Conservation (phyloP, 129 eudicot species). For the Tagetes patula region DNA sequence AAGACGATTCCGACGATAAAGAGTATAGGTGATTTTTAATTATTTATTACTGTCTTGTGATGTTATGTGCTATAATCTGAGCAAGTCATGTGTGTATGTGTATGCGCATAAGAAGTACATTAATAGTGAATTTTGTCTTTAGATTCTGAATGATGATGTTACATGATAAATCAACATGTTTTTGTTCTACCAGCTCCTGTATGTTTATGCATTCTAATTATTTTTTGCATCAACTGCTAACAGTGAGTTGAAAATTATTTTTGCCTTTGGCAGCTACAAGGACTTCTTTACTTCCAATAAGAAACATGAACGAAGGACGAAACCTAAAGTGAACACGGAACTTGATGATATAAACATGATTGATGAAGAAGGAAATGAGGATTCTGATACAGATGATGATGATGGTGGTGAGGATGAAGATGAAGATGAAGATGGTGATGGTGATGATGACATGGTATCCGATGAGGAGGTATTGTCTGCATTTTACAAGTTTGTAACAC, state of each 20-base stretch:
- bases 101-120: background rate
- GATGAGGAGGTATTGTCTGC: conserved; percentile 44
- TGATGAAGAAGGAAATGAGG: conserved; percentile 43
- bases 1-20: conserved; percentile 29
- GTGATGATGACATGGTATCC: conserved; percentile 34
- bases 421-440: conserved; percentile 23
- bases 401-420: conserved; percentile 8
- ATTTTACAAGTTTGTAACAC: background rate
- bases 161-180: background rate
- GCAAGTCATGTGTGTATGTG: background rate
- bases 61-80: background rate
- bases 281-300: conserved; percentile 62
- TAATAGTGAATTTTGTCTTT: background rate
- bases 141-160: background rate
- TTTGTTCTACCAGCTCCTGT: background rate
- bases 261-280: conserved; percentile 47
- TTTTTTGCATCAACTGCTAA: conserved; percentile 15
- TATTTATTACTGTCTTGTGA: background rate
- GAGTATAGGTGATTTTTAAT: conserved; percentile 46
- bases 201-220: background rate
- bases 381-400: conserved; percentile 44
- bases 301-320: conserved; percentile 43
- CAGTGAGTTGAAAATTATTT: conserved; percentile 17
- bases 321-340: conserved; percentile 35
- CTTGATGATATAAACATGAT: conserved; percentile 44